These are phyloP conservation scores for Schwanniomyces vanrijiae DNA, from an alignment of 805 yeast genomes.

Conservation along the genomic window DNA sequence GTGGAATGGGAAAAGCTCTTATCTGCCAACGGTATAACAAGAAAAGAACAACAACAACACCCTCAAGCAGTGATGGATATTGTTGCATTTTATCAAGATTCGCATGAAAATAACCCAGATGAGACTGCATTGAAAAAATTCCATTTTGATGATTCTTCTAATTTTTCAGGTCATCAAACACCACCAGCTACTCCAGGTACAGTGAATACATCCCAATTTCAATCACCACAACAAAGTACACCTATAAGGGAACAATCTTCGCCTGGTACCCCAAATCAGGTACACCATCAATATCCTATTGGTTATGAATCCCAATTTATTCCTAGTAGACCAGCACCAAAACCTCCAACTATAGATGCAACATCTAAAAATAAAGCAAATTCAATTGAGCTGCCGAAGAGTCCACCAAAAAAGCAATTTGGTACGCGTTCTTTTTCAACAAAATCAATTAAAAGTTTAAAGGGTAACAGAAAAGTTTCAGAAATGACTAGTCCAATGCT, in stretches of 20 bases:
- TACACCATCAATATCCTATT: neutral
- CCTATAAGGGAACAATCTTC: constrained; percentile 1
- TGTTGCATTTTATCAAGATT: constrained; percentile 77
- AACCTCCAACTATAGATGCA: constrained; percentile 41
- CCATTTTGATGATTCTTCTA: constrained; percentile 24
- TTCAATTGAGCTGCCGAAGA: constrained; percentile 3
- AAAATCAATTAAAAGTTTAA: constrained; percentile 34
- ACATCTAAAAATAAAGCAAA: neutral
- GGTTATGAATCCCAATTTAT: constrained; percentile 47
- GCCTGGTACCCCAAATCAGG: neutral
- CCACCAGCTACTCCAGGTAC: constrained; percentile 21
- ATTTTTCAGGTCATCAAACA: constrained; percentile 22
- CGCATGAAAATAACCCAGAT: constrained; percentile 44
- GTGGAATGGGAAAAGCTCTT: constrained; percentile 87
- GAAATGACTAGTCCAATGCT: constrained; percentile 15
- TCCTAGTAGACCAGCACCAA: constrained; percentile 70
- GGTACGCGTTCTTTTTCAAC: constrained; percentile 39
- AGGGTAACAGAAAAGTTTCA: constrained; percentile 20
- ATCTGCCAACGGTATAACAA: constrained; percentile 83
- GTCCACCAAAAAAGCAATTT: constrained; percentile 15
- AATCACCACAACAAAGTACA: constrained; percentile 5
- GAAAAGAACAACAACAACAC: constrained; percentile 83
- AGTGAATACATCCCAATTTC: constrained; percentile 4
- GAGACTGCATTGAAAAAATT: constrained; percentile 43
- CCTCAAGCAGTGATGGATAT: constrained; percentile 94